Base-by-base conservation (phyloP, 192 early-diverging fungal species). In the Radiomyces spectabilis region DNA sequence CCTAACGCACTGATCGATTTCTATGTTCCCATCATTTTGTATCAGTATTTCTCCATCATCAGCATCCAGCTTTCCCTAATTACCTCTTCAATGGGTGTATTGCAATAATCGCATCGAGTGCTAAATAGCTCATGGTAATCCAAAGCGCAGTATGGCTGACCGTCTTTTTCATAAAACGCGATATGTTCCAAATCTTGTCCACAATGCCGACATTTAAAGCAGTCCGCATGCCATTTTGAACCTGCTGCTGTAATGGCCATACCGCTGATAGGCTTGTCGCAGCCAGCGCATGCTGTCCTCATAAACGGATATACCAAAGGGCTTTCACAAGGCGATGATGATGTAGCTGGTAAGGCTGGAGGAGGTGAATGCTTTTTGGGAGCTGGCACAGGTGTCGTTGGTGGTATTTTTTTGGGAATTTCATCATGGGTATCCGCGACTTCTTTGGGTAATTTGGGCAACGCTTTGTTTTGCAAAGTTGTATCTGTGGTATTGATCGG, bases 101-200 rank as follows among this genome's bases (percentile, higher is more conserved):
- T 51, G 58, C 77, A 79, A 41, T 75, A 68, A 7, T 66, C 73
- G 31, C 77, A 79, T 41, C 65, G 66, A 5, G 71, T 64, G 57
- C 71, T 79, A 46, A 79, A 79, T 37, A 61, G 49, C 5, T 79
- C 77, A 53, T 79, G 77, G 39, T 61, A 79, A 45, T 79, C 77
- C 18, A 75, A 44, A 21, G 66, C 67, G 41, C 77, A 79, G 50
- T 75, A 79, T 0, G 73, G 73, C 4, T 41, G 1, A 9, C 77
- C 77, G 49, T 79, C 71, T 37, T 71, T 73, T 39, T 75, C 73
- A 34, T 71, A 73, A 51, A 75, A 79, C 8, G 69, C 70, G 9
- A 75, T 63, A 52, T 79, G 68, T 41, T 79, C 77, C 55, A 79
- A 37, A 26, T 66, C 51, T 13, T 47, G 52, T 18, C 55, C 41